Evolutionary conservation across 176 grass and related monocot genomes (phyloP), one percentile per base, ranked within the genome.

Genomic region (Thinopyrum elongatum): DNA sequence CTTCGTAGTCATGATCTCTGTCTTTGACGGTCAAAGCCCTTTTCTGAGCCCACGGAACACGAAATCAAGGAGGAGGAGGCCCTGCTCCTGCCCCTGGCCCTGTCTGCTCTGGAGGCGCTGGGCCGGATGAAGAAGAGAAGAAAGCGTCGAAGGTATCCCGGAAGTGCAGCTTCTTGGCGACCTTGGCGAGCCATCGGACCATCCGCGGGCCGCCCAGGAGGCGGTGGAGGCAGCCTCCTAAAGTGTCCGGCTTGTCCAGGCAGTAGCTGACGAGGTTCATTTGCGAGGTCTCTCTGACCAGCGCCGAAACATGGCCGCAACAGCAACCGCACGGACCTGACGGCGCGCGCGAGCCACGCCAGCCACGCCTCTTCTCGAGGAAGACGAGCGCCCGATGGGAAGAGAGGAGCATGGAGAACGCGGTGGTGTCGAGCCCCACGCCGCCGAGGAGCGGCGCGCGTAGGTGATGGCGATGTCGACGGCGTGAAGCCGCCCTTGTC

Each of bases 261-360:
- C 64, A 79, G 74, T 79, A 47, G 55, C 5, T 8, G n/a, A 88
- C 35, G 9, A 88, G 63, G 63, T 83, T 88, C 4, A 88, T 1
- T 75, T 84, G 81, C 11, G 74, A 84, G 2, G 66, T 65, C 0
- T 79, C 36, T 35, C 39, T 0, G 87, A 84, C 81, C 87, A 89
- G 0, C 39, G 65, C 65, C 11, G 16, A 11, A 0, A 4, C 7
- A 10, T 10, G 7, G 1, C 23, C 8, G 21, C 13, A 83, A 8
- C 0, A 0, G 17, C 25, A 23, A 2, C 7, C 77, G 55, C 0
- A 55, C 6, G 42, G 42, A 13, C 42, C 12, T 12, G 42, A 44
- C 12, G 42, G 42, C 11, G 0, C 19, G 0, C 42, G 42, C 10
- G 11, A 44, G 42, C 11, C 42, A 13, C 49, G 5, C 1, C 6